Evolutionary conservation across 371 early-diverging fungal genomes (phyloP), one percentile per base, ranked within the genome.

Genomic region (Mortierella sp.): DNA sequence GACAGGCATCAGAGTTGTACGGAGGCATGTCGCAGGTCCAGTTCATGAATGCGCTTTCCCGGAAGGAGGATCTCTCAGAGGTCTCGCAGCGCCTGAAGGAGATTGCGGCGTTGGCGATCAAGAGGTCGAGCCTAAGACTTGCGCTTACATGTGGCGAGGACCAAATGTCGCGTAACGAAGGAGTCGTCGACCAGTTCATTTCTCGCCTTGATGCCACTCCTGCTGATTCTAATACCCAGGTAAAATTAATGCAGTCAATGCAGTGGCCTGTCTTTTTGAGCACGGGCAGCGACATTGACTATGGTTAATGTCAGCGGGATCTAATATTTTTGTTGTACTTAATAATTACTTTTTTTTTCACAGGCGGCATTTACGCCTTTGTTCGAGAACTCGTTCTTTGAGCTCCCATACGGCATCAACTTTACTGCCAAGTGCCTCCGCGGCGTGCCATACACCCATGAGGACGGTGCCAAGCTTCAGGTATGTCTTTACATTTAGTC

Each of bases 361-460:
- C 66, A 83, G 79, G 19, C 63, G 13, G 66, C 24, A 2, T 83
- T 83, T 39, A 16, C 53, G 0, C 76, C 83, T 10, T 52, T 70
- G 2, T 83, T 61, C 31, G 74, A 73, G 44, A 69, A 83, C 31
- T 75, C 83, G 19, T 83, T 83, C 76, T 78, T 83, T 40, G 75
- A 68, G 29, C 70, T 96, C 64, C 96, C 97, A 3, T 95, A 96
- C 78, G 92, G 93, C 29, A 93, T 97, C 69, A 97, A 97, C 86
- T 98, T 93, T 77, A 92, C 95, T 7, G 94, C 94, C 24, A 87
- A 91, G 67, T 89, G 91, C 0, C 87, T 94, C 40, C 89, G 91
- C 37, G 93, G 94, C 26, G 96, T 96, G 0, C 96, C 97, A 26
- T 97, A 95, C 76, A 92, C 91, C 47, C 95, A 96, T 74, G 80